Conservation (phyloP, 2,329 filamentous ascomycete species). For the Aspergillus sp. region DNA sequence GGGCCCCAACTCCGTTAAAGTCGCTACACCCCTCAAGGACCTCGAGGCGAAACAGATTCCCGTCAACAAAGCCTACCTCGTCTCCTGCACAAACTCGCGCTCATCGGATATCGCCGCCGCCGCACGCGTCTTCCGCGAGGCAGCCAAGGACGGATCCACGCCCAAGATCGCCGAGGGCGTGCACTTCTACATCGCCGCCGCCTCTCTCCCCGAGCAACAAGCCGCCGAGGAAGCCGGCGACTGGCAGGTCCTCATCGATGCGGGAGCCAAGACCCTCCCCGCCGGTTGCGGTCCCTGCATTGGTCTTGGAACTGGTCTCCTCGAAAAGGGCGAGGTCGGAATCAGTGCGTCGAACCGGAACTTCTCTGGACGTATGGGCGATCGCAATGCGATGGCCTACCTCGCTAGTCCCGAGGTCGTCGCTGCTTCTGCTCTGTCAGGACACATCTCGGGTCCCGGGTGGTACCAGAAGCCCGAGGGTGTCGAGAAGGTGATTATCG, state of each 20-base stretch:
- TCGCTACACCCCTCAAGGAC: constrained; percentile 76
- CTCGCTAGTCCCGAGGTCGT: constrained; percentile 89
- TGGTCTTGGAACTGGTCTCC: constrained; percentile 76
- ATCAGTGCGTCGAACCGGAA: constrained; percentile 86
- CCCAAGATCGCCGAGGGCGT: constrained; percentile 77
- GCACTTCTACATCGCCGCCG: constrained; percentile 87
- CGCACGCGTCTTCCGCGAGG: constrained; percentile 79
- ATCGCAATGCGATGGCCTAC: constrained; percentile 78
- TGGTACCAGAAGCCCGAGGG: constrained; percentile 75
- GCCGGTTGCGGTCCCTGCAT: constrained; percentile 66
- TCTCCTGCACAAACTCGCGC: constrained; percentile 87
- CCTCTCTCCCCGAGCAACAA: constrained; percentile 76
- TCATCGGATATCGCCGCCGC: constrained; percentile 81
- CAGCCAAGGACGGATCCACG: constrained; percentile 62
- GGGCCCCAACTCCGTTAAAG: constrained; percentile 89
- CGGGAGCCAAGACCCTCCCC: constrained; percentile 75
- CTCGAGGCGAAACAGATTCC: constrained; percentile 75
- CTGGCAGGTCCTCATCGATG: constrained; percentile 83
- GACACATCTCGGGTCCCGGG: constrained; percentile 66
- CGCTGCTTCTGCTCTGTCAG: constrained; percentile 77
- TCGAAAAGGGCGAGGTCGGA: constrained; percentile 81
- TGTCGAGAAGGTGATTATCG: constrained; percentile 64
- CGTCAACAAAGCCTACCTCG: constrained; percentile 82
- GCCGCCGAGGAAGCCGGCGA: constrained; percentile 79
- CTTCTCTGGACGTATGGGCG: constrained; percentile 90